These are phyloP conservation scores for Neoascochyta sp. DNA, from an alignment of 2,329 filamentous ascomycete species.

Conservation along the genomic window DNA sequence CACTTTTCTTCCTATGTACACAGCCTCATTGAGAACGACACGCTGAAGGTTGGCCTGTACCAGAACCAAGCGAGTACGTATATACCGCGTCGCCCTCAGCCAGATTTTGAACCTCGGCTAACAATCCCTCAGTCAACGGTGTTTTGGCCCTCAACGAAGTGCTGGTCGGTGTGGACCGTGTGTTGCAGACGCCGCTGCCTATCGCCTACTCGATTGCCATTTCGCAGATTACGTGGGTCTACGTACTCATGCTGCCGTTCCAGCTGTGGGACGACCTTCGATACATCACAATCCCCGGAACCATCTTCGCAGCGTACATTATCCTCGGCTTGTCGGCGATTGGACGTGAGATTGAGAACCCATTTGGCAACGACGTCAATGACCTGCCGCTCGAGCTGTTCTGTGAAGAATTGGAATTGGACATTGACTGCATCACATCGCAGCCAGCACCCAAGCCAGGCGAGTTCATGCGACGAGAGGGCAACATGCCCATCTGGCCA, in stretches of 20 bases:
- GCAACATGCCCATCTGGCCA: conserved; percentile 57
- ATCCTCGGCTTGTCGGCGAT: conserved; percentile 76
- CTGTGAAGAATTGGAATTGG: conserved; percentile 69
- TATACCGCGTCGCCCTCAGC: conserved; percentile 18
- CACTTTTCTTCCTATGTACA: conserved; percentile 68
- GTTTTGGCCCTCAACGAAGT: conserved; percentile 67
- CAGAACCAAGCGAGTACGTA: conserved; percentile 53
- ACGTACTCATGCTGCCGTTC: conserved; percentile 76
- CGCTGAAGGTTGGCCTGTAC: conserved; percentile 55
- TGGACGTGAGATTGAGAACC: conserved; percentile 79
- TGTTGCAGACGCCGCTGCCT: conserved; percentile 77
- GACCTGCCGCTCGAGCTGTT: conserved; percentile 63
- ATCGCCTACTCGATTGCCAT: conserved; percentile 82
- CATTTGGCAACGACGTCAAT: conserved; percentile 80
- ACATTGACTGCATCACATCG: conserved; percentile 70
- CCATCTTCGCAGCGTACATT: conserved; percentile 70
- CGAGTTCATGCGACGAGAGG: conserved; percentile 49
- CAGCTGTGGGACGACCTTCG: conserved; percentile 63
- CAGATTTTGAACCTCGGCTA: conserved; percentile 15
- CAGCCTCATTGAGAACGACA: conserved; percentile 54
- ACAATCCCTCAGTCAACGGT: conserved; percentile 49
- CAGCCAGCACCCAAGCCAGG: conserved; percentile 50
- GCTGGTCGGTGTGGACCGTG: conserved; percentile 68
- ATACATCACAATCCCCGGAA: conserved; percentile 77
- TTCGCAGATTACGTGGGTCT: conserved; percentile 81